Evolutionary conservation across 768 basidiomycete species (phyloP).

Genomic region (Hygrophoropsis aurantiaca): DNA sequence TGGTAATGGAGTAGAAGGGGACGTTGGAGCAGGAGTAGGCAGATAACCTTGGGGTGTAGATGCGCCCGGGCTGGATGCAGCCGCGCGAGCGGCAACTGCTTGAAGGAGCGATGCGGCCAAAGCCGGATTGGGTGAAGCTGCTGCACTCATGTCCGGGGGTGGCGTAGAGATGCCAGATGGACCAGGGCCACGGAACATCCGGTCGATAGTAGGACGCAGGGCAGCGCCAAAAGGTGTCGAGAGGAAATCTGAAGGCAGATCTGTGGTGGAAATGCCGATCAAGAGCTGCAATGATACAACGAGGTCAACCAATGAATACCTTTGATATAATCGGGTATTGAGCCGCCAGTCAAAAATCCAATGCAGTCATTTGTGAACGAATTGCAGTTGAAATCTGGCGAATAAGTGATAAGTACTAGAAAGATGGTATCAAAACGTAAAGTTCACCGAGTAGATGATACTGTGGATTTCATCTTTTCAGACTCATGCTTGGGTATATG

Average conservation of each 20-base stretch:
- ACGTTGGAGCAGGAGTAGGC: slow-evolving; percentile 16
- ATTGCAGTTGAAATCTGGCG: slow-evolving; percentile 89
- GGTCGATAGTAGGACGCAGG: slow-evolving; percentile 87
- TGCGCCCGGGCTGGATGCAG: slow-evolving; percentile 18
- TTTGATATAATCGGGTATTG: slow-evolving; percentile 81
- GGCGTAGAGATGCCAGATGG: slow-evolving; percentile 29
- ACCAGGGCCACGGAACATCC: slow-evolving; percentile 66
- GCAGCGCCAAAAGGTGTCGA: slow-evolving; percentile 87
- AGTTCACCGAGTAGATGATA: slow-evolving; percentile 79
- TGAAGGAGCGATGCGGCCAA: slow-evolving; percentile 56
- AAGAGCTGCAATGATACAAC: not conserved
- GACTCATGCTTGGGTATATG: not conserved
- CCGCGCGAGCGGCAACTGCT: slow-evolving; percentile 53
- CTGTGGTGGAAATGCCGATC: slow-evolving; percentile 33
- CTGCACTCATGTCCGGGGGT: slow-evolving; percentile 24
- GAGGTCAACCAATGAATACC: slow-evolving; percentile 40
- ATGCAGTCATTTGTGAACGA: slow-evolving; percentile 88
- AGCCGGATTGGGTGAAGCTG: slow-evolving; percentile 43
- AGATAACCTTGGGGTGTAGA: slow-evolving; percentile 13
- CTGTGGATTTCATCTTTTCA: slow-evolving; percentile 34
- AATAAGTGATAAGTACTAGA: not conserved
- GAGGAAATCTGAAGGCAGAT: slow-evolving; percentile 79
- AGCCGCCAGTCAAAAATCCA: slow-evolving; percentile 82
- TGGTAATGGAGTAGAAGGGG: slow-evolving; percentile 26
- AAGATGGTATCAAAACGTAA: not conserved